Evolutionary conservation across 208 protist genomes (phyloP).

Genomic region (Trypanosoma avium): DNA sequence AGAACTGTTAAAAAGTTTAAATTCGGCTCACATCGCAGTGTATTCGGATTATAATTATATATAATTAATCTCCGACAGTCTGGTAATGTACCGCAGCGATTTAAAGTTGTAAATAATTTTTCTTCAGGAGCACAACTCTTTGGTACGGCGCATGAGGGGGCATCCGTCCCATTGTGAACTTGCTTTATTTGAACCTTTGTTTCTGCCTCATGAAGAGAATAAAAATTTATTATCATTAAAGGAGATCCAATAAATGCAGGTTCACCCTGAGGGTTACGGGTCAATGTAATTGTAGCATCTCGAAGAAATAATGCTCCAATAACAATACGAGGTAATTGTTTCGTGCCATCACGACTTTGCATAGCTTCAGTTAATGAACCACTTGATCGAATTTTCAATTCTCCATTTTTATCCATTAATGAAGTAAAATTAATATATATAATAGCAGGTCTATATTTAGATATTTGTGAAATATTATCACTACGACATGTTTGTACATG

Average conservation of each 20-base stretch:
- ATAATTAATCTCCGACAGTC: slow-evolving; percentile 33
- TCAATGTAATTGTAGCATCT: slow-evolving; percentile 40
- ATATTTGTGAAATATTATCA: too few relatives aligned
- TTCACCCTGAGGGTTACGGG: slow-evolving; percentile 12
- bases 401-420: slow-evolving; percentile 5
- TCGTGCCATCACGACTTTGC: not conserved
- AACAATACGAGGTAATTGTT: slow-evolving; percentile 38
- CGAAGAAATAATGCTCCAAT: slow-evolving; percentile 48
- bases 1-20: slow-evolving; percentile 22
- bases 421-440: slow-evolving; percentile 4
- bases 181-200: too few relatives aligned
- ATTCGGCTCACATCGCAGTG: slow-evolving; percentile 39
- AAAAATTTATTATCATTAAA: not conserved
- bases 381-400: slow-evolving; percentile 45
- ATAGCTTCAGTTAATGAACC: slow-evolving; percentile 39
- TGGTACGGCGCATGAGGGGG: slow-evolving; percentile 11
- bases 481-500: not conserved
- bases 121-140: slow-evolving; percentile 27
- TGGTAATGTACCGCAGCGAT: slow-evolving; percentile 37
- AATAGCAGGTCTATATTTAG: not conserved
- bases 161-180: not conserved
- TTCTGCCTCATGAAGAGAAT: too few relatives aligned
- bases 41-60: slow-evolving; percentile 43
- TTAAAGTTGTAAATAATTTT: slow-evolving; percentile 43
- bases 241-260: not conserved